Base-by-base conservation (phyloP, 1,284 basidiomycete genomes). In the Pseudozyma thailandica region DNA sequence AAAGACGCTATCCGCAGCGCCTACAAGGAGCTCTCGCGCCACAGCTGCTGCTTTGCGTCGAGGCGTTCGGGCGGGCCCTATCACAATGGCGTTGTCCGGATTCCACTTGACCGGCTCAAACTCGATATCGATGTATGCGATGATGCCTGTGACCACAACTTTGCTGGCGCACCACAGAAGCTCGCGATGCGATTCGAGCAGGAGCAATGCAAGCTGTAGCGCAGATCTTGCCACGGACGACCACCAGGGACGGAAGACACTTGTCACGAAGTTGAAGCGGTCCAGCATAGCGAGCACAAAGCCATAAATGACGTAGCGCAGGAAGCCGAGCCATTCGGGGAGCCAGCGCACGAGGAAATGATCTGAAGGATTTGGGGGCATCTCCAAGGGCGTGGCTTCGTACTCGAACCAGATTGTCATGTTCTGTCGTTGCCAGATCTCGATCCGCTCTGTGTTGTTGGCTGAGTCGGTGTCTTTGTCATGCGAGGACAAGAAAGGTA, bases 291-390 rank as follows among this genome's bases (percentile, higher is more conserved):
- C 50, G 3, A 65, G 43, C 12, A 41, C 39, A 13, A 66, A 35
- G 26, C 57, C 54, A 18, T 62, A 62, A 4, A 58, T 49, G 7
- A 66, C 37, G 54, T 58, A 66, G 28, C 62, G 54, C 10, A 50
- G 21, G 26, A 60, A 39, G 10, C 69, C 63, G 12, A 72, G 58
- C 69, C 63, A 66, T 23, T 57, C 58, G n/a, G 69, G 69, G 10
- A 66, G 42, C 0, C 12, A 20, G n/a, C 58, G 57, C 6, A 66
- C 62, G 37, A 66, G 25, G 31, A 72, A 55, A 18, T 53, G 57
- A 23, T 60, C 46, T n/a, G 33, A 45, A 1, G 49, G 64, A 6
- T 57, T 46, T 13, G 50, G 38, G 30, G 39, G 27, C 18, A 63
- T 35, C 37, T 56, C 50, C 25, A 31, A 42, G 3, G 62, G 55